These are phyloP conservation scores for Ustilago sp. DNA, from an alignment of 1,284 basidiomycete species.

Conservation along the genomic window DNA sequence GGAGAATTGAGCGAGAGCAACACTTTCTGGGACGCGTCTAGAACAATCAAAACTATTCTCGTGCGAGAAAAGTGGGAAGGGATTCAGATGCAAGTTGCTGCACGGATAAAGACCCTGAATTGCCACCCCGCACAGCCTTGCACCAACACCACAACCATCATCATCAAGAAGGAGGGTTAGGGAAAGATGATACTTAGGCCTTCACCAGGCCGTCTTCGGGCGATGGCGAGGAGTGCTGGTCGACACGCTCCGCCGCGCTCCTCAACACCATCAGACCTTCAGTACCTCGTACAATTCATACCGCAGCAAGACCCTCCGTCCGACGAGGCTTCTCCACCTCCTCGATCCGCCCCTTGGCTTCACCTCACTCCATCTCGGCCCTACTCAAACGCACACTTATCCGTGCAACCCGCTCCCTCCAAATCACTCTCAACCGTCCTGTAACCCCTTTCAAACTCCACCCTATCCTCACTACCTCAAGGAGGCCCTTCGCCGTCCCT, in stretches of 20 bases:
- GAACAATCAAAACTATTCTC: slow-evolving; percentile 3
- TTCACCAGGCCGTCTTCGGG: slow-evolving; percentile 23
- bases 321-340: background rate
- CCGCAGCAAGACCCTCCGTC: background rate
- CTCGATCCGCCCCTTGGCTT: background rate
- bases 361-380: background rate
- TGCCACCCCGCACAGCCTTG: slow-evolving; percentile 1
- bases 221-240: slow-evolving; percentile 7
- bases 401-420: background rate
- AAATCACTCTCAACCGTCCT: background rate
- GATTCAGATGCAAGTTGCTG: background rate
- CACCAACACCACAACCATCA: slow-evolving; percentile 5
- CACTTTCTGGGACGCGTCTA: slow-evolving; percentile 13
- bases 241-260: slow-evolving; percentile 10
- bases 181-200: slow-evolving; percentile 19
- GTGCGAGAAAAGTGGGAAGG: slow-evolving; percentile 4
- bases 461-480: background rate
- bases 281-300: background rate
- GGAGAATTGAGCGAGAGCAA: slow-evolving; percentile 19
- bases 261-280: slow-evolving; percentile 2
- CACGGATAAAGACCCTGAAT: background rate
- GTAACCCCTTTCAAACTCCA: background rate
- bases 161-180: background rate
- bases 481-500: background rate
- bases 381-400: background rate